These are phyloP conservation scores for Jimgerdemannia flammicorona DNA, from an alignment of 192 early-diverging fungal species.

Conservation along the genomic window DNA sequence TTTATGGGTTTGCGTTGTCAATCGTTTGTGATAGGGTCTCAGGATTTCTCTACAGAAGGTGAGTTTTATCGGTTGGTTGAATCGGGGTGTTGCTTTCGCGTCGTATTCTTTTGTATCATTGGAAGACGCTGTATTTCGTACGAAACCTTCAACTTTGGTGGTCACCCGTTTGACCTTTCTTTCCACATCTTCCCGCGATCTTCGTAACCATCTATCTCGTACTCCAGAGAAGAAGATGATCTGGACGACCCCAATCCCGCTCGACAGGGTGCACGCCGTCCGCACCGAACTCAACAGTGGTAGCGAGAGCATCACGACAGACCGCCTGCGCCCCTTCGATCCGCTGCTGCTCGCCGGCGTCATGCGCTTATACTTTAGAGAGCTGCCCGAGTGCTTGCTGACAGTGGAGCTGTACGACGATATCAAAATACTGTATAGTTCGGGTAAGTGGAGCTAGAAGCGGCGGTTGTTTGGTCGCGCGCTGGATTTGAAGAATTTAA, in stretches of 20 bases:
- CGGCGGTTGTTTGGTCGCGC: background rate
- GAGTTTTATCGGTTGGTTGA: too few species aligned
- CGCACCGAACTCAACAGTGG: slow-evolving; percentile 61
- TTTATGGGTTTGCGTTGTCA: too few species aligned
- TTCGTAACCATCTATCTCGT: background rate
- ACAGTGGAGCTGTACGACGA: slow-evolving; percentile 70
- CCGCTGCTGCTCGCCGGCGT: slow-evolving; percentile 53
- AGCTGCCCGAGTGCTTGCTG: slow-evolving; percentile 63
- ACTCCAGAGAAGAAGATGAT: background rate
- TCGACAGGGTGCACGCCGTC: slow-evolving; percentile 58
- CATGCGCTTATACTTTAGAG: slow-evolving; percentile 65
- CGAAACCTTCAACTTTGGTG: too few species aligned
- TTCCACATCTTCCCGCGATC: too few species aligned
- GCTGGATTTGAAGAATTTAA: slow-evolving; percentile 24
- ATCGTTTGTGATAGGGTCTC: too few species aligned
- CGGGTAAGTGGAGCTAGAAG: slow-evolving; percentile 27
- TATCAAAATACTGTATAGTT: slow-evolving; percentile 59
- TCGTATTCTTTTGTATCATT: too few species aligned
- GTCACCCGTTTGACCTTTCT: too few species aligned
- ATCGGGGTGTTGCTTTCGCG: too few species aligned
- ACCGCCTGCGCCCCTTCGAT: slow-evolving; percentile 53
- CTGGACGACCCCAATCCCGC: slow-evolving; percentile 59
- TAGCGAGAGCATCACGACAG: slow-evolving; percentile 46
- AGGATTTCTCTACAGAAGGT: too few species aligned
- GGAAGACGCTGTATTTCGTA: too few species aligned